Evolutionary conservation across 345 rosid species (phyloP), one percentile per base, ranked within the genome.

Genomic region (Pistacia atlantica): DNA sequence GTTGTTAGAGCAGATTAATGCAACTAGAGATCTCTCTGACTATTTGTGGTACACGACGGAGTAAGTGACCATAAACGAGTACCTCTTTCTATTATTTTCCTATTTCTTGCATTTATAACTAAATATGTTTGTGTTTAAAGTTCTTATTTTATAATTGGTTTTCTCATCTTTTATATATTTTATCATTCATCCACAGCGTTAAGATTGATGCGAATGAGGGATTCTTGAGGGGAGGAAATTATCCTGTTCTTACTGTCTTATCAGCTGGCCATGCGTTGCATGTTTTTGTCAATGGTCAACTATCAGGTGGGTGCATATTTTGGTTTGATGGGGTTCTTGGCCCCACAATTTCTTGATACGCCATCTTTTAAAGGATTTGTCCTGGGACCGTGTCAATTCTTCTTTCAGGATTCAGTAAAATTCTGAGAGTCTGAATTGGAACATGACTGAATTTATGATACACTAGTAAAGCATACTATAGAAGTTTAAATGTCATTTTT

Each of bases 201-300:
- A 73, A 83, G 75, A 77, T 89, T 71, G 83, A 85, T 55, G 75
- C 82, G 51, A 78, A 55, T 70, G 95, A 91, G 84, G 90, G 84
- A 52, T 91, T 88, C 79, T 69, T 91, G 85, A 91, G 76, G 84
- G 84, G 78, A 18, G 93, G 93, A 51, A 71, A 81, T 16, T 73
- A 82, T 72, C 95, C 93, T 0, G 75, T 83, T 77, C 98, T 92
- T 70, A 87, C 86, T 11, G 88, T 90, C 76, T 75, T 90, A 28
- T 95, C 99, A 70, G 97, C 98, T 74, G 99, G 99, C 49, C 98
- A 93, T 84, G 97, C 98, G 75, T 86, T 93, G 86, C 98, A 93
- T 81, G 91, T 93, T 74, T 93, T 96, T 46, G 76, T 93, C 88
- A 96, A 96, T 63, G 98, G 95, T 62, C 89, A 89, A 46, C 86